phyloP scores from a whole-genome alignment of 176 grass and related monocot species.

The Aegilops tauschii region DNA sequence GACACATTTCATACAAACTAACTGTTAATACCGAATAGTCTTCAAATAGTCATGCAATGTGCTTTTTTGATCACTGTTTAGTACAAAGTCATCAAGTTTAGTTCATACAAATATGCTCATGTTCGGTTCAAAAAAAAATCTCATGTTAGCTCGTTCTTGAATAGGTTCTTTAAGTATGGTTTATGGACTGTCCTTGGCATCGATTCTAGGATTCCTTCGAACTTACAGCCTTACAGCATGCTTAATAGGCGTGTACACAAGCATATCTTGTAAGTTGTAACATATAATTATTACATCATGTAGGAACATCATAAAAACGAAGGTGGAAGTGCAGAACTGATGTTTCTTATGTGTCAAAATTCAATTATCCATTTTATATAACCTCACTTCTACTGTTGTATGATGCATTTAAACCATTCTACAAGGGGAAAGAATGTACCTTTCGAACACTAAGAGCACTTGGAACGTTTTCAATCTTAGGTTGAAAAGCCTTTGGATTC shows the following conservation, averaged over 20 bases:
- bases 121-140: not conserved
- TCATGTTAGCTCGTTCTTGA: constrained; percentile 2
- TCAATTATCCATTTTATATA: constrained; percentile 8
- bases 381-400: not conserved
- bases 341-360: not conserved
- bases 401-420: constrained; percentile 1
- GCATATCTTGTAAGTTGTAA: not conserved
- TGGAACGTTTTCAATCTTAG: constrained; percentile 69
- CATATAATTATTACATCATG: not conserved
- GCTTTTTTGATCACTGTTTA: not conserved
- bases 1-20: not conserved
- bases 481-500: constrained; percentile 73
- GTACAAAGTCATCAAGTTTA: not conserved
- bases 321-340: constrained; percentile 1
- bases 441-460: constrained; percentile 34
- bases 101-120: constrained; percentile 11
- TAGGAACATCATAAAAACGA: constrained; percentile 1
- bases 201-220: constrained; percentile 12
- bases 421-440: constrained; percentile 39
- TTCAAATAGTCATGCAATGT: not conserved
- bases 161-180: constrained; percentile 1
- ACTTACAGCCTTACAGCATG: constrained; percentile 4
- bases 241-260: not conserved
- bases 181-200: not conserved
- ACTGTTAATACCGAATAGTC: constrained; percentile 7